Evolutionary conservation across 1,284 basidiomycete genomes (phyloP), one percentile per base, ranked within the genome.

Genomic region (Calocybe gambosa): DNA sequence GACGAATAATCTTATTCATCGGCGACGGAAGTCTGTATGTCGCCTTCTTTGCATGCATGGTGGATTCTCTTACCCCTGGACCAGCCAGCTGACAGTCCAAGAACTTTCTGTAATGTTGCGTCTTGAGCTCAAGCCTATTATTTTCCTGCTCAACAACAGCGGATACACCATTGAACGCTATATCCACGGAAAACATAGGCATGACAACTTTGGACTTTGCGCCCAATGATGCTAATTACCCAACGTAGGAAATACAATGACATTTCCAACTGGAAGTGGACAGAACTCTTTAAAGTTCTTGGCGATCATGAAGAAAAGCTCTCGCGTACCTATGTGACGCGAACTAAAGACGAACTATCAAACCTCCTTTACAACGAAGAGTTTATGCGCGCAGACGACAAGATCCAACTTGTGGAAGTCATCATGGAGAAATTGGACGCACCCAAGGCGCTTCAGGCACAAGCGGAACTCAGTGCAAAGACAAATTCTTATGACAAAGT

Each of bases 1-100:
- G 75, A 6, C 73, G 93, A 37, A 84, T 84, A 1, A 83, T 93
- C 43, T 69, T 95, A 41, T 96, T 98, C 63, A 75, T 93, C 18
- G 94, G 94, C 3, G 89, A 92, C 58, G 89, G 88, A 33, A 85
- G 82, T 61, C 59, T 87, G 73, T 84, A 59, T 54, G 78, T 67
- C 4, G 5, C 26, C 23, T 13, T 10, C 5, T n/a, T 38, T 1
- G 6, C 9, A 21, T 21, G 28, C 28, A 29, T 29, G 28, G 10
- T 13, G 3, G 4, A 29, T 6, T 2, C n/a, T 38, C 23, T 36
- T 9, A 3, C 13, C 9, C 1, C 15, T 38, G 13, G 2, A 18
- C 21, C 46, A 85, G 82, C 45, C 85, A 89, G 68, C 64, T 89
- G 31, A 78, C 80, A 0, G 84, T 82, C 1, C 86, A 89, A 60